Percentiles rank a stretch among this genome's conserved stretches.
phyloP scores from a whole-genome alignment of 192 early-diverging fungal genomes.

The Cetraspora pellucida region DNA sequence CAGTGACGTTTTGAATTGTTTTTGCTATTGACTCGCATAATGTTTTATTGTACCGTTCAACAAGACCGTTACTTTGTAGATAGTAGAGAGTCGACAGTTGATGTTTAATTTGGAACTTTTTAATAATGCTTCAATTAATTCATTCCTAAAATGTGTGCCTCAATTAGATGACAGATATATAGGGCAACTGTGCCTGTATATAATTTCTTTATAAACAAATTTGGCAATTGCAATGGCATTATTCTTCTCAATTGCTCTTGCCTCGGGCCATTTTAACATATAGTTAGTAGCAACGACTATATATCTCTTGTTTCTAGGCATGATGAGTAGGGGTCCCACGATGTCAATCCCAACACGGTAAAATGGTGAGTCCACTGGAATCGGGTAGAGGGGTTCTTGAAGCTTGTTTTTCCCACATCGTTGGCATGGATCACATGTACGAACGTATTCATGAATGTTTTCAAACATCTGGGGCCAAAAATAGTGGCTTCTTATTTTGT shows the following conservation, averaged over 20 bases:
- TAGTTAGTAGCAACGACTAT: slow-evolving; percentile 38
- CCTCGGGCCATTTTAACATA: slow-evolving; percentile 37
- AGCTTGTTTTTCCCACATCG: no score
- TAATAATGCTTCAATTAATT: no score
- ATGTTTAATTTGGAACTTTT: neutral
- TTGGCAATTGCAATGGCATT: slow-evolving; percentile 27
- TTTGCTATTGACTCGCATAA: no score
- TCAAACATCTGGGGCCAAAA: neutral
- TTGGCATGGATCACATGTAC: neutral
- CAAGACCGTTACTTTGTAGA: neutral
- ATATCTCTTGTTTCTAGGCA: slow-evolving; percentile 29
- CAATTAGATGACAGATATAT: slow-evolving; percentile 31
- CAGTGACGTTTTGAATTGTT: no score
- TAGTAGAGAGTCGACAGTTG: neutral
- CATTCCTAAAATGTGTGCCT: slow-evolving; percentile 37
- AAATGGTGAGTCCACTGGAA: neutral
- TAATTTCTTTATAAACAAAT: no score
- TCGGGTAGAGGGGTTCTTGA: neutral
- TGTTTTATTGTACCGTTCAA: no score
- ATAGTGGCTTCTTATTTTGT: no score
- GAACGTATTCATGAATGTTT: neutral
- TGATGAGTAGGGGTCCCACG: slow-evolving; percentile 11
- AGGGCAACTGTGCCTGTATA: slow-evolving; percentile 39
- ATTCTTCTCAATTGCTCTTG: slow-evolving; percentile 25
- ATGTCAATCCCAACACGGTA: neutral